Evolutionary conservation across 257 asterid species (phyloP), one percentile per base, ranked within the genome.

Genomic region (Solanum corneliomulleri): DNA sequence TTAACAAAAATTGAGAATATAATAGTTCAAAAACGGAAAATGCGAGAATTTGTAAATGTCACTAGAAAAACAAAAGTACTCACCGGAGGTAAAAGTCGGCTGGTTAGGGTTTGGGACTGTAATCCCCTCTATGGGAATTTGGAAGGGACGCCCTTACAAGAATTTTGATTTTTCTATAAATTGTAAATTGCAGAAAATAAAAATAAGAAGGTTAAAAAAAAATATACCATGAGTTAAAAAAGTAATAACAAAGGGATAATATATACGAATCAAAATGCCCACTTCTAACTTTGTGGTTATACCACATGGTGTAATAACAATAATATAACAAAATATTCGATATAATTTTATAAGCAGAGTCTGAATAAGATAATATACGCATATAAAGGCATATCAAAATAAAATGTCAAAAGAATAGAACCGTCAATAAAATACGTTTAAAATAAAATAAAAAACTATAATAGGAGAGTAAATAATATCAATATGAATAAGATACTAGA

Each of bases 21-120:
- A 85, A 29, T n/a, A 85, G 82, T 41, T 18, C 49, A 70, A 14
- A 45, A 45, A 44, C 12, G 16, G 66, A 70, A 58, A 85, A 70
- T 70, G 71, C n/a, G 42, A 41, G 45, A 85, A 60, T 15, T 68
- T 11, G 18, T 9, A 66, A 68, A 84, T 70, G 41, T 47, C 42
- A 11, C 2, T 10, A 66, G 64, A 33, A 68, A 56, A 74, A 6
- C 7, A 70, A 45, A 52, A 75, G 52, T 66, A 70, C 87, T 85
- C 25, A 85, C 87, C 9, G 82, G 66, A 85, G 42, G 52, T 35
- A 45, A 85, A 35, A 85, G 83, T 69, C 87, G 87, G 87, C 87
- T 39, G 69, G 71, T 39, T 85, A 70, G 83, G 87, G 87, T 85
- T 81, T 81, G 85, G 39, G 69, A 49, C 85, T 81, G 69, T 81